phyloP scores from a whole-genome alignment of 805 yeast genomes.

The Candida ovalis region DNA sequence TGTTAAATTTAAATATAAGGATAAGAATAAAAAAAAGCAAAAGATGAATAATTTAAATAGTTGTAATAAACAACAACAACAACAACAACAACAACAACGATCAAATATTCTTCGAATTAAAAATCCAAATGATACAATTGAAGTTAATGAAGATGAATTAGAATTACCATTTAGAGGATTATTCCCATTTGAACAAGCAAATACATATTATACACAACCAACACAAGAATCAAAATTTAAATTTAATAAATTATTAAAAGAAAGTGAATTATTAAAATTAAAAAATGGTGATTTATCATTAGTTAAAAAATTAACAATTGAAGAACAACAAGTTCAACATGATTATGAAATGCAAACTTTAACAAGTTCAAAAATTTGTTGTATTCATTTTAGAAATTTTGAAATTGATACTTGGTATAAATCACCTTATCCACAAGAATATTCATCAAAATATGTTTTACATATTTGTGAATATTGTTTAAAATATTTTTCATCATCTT shows the following conservation, averaged over 20 bases:
- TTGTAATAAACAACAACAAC: not conserved
- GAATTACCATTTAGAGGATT: constrained; percentile 71
- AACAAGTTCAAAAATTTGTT: constrained; percentile 44
- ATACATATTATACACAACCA: constrained; percentile 61
- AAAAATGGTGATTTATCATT: constrained; percentile 33
- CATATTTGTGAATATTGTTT: constrained; percentile 83
- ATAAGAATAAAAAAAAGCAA: not conserved
- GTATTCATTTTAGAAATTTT: constrained; percentile 64
- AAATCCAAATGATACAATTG: constrained; percentile 13
- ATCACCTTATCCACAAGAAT: constrained; percentile 90
- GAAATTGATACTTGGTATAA: constrained; percentile 90
- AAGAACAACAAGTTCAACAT: constrained; percentile 23
- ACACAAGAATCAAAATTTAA: constrained; percentile 25
- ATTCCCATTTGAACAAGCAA: constrained; percentile 52
- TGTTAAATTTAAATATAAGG: too few relatives aligned
- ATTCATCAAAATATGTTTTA: constrained; percentile 55
- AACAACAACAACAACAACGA: constrained; percentile 2
- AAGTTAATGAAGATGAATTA: constrained; percentile 36
- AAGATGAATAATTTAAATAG: too few relatives aligned
- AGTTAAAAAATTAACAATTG: constrained; percentile 16
- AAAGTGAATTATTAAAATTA: constrained; percentile 38
- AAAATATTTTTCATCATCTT: constrained; percentile 70
- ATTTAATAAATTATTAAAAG: constrained; percentile 40
- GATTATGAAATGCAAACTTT: constrained; percentile 24
- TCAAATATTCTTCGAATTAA: constrained; percentile 12